Evolutionary conservation across 2,329 filamentous ascomycete genomes (phyloP).

Genomic region (Colletotrichum sp.): DNA sequence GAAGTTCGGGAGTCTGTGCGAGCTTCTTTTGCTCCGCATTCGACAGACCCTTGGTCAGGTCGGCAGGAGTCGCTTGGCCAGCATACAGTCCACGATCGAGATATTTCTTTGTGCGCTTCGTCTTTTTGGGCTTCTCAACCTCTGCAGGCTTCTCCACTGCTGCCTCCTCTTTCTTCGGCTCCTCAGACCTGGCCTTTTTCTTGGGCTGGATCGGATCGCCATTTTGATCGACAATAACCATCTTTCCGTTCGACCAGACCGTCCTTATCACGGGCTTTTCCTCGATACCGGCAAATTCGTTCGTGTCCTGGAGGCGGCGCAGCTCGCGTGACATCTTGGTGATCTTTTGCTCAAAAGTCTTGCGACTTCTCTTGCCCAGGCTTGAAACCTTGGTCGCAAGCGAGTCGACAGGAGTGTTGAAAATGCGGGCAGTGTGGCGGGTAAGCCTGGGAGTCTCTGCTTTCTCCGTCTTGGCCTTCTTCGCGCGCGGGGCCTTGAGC

Average conservation of each 20-base stretch:
- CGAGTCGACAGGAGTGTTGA: conserved; percentile 47
- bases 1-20: conserved; percentile 51
- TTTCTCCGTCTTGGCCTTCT: conserved; percentile 36
- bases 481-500: conserved; percentile 38
- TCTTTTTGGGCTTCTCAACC: conserved; percentile 36
- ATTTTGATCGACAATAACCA: conserved; percentile 52
- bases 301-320: conserved; percentile 64
- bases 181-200: conserved; percentile 26
- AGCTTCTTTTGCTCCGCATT: conserved; percentile 58
- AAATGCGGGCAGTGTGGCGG: conserved; percentile 51
- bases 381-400: conserved; percentile 54
- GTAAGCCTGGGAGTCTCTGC: conserved; percentile 35
- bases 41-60: conserved; percentile 51
- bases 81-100: conserved; percentile 84
- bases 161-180: conserved; percentile 23
- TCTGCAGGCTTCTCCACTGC: conserved; percentile 40
- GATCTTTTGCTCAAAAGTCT: conserved; percentile 54
- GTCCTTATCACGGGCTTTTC: conserved; percentile 61
- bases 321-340: conserved; percentile 61
- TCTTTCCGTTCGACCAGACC: conserved; percentile 71
- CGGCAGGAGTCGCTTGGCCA: conserved; percentile 69
- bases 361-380: conserved; percentile 66
- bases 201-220: conserved; percentile 34
- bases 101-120: conserved; percentile 73
- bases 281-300: conserved; percentile 66